phyloP scores from a whole-genome alignment of 352 stramenopile species.

The Globisporangium carolinianum region DNA sequence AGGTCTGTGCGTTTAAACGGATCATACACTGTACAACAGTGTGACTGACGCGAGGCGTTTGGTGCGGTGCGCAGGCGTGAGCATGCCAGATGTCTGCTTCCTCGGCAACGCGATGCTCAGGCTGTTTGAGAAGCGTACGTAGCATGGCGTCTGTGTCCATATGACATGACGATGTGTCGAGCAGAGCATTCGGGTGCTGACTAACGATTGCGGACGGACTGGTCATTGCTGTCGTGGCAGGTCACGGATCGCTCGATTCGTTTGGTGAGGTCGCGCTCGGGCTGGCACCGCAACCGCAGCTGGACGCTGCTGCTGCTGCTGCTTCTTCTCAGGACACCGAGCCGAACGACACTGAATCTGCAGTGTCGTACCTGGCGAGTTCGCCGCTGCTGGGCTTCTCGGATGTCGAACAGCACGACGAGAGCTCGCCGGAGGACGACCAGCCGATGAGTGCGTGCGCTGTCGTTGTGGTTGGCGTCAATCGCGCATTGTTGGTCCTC shows the following conservation, averaged over 20 bases:
- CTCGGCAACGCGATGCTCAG: slow-evolving; percentile 30
- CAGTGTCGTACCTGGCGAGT: slow-evolving; percentile 5
- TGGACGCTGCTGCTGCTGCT: not conserved
- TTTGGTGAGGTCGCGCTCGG: slow-evolving; percentile 28
- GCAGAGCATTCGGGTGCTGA: too few relatives aligned
- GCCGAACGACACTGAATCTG: not conserved
- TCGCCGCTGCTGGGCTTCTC: slow-evolving; percentile 11
- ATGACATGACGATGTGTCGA: not conserved
- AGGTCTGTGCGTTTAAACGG: too few relatives aligned
- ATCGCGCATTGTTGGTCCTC: not conserved
- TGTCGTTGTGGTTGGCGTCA: not conserved
- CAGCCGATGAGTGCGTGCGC: slow-evolving; percentile 9
- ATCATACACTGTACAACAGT: not conserved
- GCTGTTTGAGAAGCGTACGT: slow-evolving; percentile 36
- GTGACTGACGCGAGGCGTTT: slow-evolving; percentile 6
- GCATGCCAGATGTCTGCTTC: slow-evolving; percentile 22
- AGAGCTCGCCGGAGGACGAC: slow-evolving; percentile 14
- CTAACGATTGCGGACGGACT: not conserved
- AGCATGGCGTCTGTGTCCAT: not conserved
- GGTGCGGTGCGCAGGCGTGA: slow-evolving; percentile 18
- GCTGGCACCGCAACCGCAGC: not conserved
- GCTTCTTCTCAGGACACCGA: not conserved
- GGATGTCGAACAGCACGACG: slow-evolving; percentile 8
- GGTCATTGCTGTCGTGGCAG: slow-evolving; percentile 12
- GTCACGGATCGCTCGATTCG: slow-evolving; percentile 25